Base-by-base conservation (phyloP, 2,329 filamentous ascomycete genomes). In the Leptodontidium sp. region DNA sequence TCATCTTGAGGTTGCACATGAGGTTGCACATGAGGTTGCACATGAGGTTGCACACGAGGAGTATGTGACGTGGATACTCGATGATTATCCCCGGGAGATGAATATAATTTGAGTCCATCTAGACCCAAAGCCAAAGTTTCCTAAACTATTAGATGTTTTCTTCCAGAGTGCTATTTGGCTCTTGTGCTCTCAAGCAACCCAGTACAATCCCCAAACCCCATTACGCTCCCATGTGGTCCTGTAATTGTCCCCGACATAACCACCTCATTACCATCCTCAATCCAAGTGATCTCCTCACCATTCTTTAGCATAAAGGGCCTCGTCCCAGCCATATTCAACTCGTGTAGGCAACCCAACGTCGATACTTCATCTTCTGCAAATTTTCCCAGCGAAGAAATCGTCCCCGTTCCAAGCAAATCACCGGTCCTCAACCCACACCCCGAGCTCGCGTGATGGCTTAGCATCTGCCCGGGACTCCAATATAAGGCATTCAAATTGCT, bases 391-490 rank as follows among this genome's bases (percentile, higher is more conserved):
- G 75, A 78, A 0, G 72, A 69, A 0, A 84, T 77, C 0, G 82
- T 84, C 0, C 82, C 82, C 0, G 81, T 83, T 0, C 77, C 82
- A 43, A 84, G 65, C 0, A 84, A 9, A 69, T 84, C 82, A 0
- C 81, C 82, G 0, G 79, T 80, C 45, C 77, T 76, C 52, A 83
- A 50, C 12, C 74, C 75, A 67, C 79, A 79, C 1, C 80, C 80
- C 68, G 78, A 78, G 64, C 77, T 74, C 1, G 79, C 80, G 59
- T 80, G 78, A 66, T 80, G 80, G 0, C 79, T 77, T 9, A 80
- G 75, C 6, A 81, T 71, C 50, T 82, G 76, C 29, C 79, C 75
- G 61, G 81, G 75, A 0, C 78, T 80, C 80, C 81, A 82, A 72
- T 81, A 81, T 73, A 82, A 74, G 66, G 72, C 75, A 50, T 77